Percentiles rank a stretch among this genome's conserved stretches.
phyloP scores from a whole-genome alignment of 176 grass and related monocot genomes.

The Paspalum notatum region DNA sequence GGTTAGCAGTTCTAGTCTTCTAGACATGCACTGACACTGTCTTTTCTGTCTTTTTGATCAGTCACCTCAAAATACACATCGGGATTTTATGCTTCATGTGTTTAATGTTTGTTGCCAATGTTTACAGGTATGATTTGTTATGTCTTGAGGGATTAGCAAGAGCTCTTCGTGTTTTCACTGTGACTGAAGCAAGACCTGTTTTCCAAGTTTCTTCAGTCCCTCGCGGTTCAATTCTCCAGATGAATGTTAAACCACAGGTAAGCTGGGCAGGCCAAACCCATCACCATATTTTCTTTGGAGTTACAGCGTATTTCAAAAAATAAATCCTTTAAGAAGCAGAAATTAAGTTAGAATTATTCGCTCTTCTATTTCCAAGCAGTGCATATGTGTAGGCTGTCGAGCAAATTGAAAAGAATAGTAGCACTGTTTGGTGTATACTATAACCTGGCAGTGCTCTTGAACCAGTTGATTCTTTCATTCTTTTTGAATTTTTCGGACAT shows the following conservation, averaged over 20 bases:
- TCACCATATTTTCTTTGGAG: neutral
- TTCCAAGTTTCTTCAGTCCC: conserved; percentile 59
- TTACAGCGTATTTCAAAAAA: neutral
- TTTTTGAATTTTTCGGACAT: neutral
- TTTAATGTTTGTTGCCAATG: conserved; percentile 24
- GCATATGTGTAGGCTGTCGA: neutral
- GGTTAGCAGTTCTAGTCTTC: neutral
- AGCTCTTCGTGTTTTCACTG: conserved; percentile 80
- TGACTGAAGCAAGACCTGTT: conserved; percentile 58
- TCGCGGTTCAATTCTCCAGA: conserved; percentile 59
- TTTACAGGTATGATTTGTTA: conserved; percentile 86
- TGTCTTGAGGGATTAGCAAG: conserved; percentile 93
- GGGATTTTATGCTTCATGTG: neutral
- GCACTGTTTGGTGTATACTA: neutral
- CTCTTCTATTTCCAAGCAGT: neutral
- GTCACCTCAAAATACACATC: neutral
- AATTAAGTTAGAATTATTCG: neutral
- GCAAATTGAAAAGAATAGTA: conserved; percentile 1
- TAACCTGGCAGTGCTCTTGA: conserved; percentile 4
- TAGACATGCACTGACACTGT: neutral
- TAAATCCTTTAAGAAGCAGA: neutral
- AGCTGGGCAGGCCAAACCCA: neutral
- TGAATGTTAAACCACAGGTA: conserved; percentile 88
- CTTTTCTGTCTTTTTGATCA: conserved; percentile 19
- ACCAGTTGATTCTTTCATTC: neutral